phyloP scores from a whole-genome alignment of 768 basidiomycete genomes.

The Neoboletus magnificus region DNA sequence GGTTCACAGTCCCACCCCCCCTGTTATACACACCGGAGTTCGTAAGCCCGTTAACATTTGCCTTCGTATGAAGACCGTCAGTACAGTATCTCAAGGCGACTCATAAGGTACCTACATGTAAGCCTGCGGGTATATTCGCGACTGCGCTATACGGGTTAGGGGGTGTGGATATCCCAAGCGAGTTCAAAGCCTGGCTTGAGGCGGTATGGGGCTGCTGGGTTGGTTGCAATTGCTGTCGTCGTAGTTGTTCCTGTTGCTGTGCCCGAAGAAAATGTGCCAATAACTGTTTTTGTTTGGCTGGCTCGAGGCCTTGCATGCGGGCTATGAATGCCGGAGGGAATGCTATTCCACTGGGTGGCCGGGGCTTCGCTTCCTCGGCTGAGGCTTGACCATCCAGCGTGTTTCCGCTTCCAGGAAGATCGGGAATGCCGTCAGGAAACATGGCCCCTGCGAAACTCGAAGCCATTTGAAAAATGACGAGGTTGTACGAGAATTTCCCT shows the following conservation, averaged over 20 bases:
- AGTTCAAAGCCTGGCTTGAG: constrained; percentile 14
- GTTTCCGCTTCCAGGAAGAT: constrained; percentile 29
- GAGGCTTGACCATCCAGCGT: constrained; percentile 4
- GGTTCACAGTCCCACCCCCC: constrained; percentile 29
- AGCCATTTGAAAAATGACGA: constrained; percentile 45
- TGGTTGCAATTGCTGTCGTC: constrained; percentile 27
- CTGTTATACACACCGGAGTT: constrained; percentile 23
- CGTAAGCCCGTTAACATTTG: constrained; percentile 5
- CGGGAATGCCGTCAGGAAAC: constrained; percentile 54
- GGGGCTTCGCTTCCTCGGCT: constrained; percentile 7
- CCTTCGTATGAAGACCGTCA: constrained; percentile 11
- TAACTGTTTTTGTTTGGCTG: constrained; percentile 19
- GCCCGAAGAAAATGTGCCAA: constrained; percentile 10
- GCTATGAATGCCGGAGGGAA: constrained; percentile 12
- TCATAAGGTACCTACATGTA: constrained; percentile 13
- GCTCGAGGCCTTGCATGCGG: constrained; percentile 25
- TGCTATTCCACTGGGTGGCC: not conserved
- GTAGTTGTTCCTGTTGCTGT: constrained; percentile 21
- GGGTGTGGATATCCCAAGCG: constrained; percentile 13
- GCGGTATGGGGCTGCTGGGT: constrained; percentile 12
- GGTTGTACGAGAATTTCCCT: constrained; percentile 42
- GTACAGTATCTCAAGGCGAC: not conserved
- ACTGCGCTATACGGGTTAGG: constrained; percentile 3
- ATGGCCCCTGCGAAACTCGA: constrained; percentile 42
- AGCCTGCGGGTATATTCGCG: constrained; percentile 13